Evolutionary conservation across 306 rosid species (phyloP).

Genomic region (Hippophae gyantsensis): DNA sequence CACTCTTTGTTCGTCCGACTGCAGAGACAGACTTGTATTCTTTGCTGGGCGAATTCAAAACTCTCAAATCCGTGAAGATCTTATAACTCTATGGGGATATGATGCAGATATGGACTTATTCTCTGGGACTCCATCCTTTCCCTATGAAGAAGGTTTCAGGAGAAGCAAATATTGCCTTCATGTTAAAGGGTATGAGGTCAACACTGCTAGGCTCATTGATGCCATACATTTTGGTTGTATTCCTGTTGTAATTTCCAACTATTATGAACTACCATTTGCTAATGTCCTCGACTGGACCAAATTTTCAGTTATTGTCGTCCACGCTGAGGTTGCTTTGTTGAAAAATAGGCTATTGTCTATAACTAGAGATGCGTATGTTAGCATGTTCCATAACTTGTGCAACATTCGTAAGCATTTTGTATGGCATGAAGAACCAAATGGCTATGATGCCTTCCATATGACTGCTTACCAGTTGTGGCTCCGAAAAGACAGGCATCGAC

Average conservation of each 20-base stretch:
- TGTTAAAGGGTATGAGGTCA: conserved; percentile 27
- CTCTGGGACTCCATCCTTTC: conserved; percentile 6
- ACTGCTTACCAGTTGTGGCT: conserved; percentile 32
- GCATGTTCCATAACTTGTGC: conserved; percentile 20
- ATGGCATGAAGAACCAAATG: conserved; percentile 21
- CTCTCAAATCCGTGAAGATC: conserved; percentile 19
- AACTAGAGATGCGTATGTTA: conserved; percentile 2
- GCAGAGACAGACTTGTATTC: conserved; percentile 28
- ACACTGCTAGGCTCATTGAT: conserved; percentile 29
- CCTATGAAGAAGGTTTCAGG: conserved; percentile 26
- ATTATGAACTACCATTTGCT: conserved; percentile 29
- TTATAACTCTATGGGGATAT: conserved; percentile 24
- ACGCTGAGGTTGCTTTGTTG: conserved; percentile 16
- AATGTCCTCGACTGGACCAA: conserved; percentile 27
- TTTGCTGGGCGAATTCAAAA: conserved; percentile 25
- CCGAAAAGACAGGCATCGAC: conserved; percentile 6
- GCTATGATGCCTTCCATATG: conserved; percentile 27
- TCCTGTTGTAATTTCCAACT: conserved; percentile 27
- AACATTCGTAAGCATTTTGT: conserved; percentile 22
- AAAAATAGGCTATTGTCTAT: conserved; percentile 14
- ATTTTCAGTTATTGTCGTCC: conserved; percentile 22
- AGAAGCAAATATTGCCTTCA: conserved; percentile 33
- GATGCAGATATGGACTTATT: conserved; percentile 22
- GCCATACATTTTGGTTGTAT: conserved; percentile 28
- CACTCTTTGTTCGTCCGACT: background rate